These are phyloP conservation scores for Haematococcus lacustris DNA, from an alignment of 139 green algal species.

Conservation along the genomic window DNA sequence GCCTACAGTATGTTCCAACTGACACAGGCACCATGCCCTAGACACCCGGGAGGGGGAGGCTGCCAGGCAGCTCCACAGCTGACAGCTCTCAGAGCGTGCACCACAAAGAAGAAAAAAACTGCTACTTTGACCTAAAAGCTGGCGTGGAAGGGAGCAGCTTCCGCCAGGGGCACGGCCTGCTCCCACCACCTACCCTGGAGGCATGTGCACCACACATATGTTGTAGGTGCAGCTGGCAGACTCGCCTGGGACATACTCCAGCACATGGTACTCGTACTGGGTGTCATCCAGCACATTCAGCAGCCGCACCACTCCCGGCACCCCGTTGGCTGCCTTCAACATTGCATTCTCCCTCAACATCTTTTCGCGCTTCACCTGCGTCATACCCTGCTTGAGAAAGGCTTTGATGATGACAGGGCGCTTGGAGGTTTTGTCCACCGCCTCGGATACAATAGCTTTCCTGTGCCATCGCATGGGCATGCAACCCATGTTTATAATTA, in stretches of 20 bases:
- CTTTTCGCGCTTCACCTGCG: not conserved
- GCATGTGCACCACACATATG: not conserved
- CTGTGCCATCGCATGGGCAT: not conserved
- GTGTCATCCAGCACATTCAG: constrained; percentile 18
- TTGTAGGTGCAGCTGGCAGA: not conserved
- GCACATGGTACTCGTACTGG: constrained; percentile 7
- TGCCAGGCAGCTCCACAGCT: not conserved
- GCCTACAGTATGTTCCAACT: not conserved
- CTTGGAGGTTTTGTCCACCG: constrained; percentile 9
- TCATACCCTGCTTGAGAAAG: constrained; percentile 5
- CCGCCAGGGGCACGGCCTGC: too few species aligned
- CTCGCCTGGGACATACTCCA: constrained; percentile 13
- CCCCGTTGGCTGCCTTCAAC: not conserved
- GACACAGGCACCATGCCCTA: not conserved
- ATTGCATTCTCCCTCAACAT: constrained; percentile 11
- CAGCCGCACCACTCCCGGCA: constrained; percentile 16
- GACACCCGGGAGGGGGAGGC: not conserved
- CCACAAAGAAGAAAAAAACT: not conserved
- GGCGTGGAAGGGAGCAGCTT: not conserved
- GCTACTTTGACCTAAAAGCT: not conserved
- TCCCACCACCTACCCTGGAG: not conserved
- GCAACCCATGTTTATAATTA: not conserved
- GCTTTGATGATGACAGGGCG: constrained; percentile 13
- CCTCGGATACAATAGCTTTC: constrained; percentile 12
- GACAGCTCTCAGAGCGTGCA: not conserved